Percentiles rank a stretch among this genome's conserved stretches.
Evolutionary conservation across 495 filamentous ascomycete species (phyloP).

Genomic region (Neurospora sp.): DNA sequence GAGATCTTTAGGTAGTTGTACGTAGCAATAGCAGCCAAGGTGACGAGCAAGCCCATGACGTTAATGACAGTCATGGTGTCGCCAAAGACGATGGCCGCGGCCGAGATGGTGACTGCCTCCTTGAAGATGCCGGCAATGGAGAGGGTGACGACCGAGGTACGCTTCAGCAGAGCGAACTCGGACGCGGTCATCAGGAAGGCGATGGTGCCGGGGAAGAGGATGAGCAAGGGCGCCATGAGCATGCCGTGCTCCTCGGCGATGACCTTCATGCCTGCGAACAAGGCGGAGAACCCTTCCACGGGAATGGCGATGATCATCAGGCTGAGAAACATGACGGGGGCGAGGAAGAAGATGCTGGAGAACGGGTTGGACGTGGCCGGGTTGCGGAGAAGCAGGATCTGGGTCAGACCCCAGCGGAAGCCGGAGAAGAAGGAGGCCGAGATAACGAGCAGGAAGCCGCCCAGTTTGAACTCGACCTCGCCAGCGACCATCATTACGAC

Average conservation of each 20-base stretch:
- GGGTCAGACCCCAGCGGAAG: slow-evolving; percentile 94
- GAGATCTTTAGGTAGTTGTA: slow-evolving; percentile 94
- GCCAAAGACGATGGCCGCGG: slow-evolving; percentile 79
- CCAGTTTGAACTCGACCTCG: slow-evolving; percentile 79
- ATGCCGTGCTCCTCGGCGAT: slow-evolving; percentile 59
- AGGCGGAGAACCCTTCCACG: slow-evolving; percentile 65
- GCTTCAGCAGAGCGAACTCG: slow-evolving; percentile 91
- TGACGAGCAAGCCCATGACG: slow-evolving; percentile 75
- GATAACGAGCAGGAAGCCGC: slow-evolving; percentile 89
- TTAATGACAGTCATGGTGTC: slow-evolving; percentile 88
- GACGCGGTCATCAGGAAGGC: slow-evolving; percentile 95
- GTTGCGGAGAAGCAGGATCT: slow-evolving; percentile 89
- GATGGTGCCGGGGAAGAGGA: slow-evolving; percentile 83
- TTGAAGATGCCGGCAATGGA: slow-evolving; percentile 98
- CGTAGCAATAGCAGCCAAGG: slow-evolving; percentile 70
- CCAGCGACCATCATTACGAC: slow-evolving; percentile 99
- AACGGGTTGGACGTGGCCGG: slow-evolving; percentile 96
- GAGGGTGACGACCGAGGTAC: slow-evolving; percentile 90
- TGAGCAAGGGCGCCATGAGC: slow-evolving; percentile 43
- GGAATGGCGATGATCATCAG: slow-evolving; percentile 73
- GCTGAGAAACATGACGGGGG: slow-evolving; percentile 88
- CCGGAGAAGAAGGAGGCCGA: slow-evolving; percentile 89
- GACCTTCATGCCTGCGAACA: slow-evolving; percentile 50
- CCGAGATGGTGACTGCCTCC: slow-evolving; percentile 92
- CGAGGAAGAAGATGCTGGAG: slow-evolving; percentile 91